A percentile compares a stretch with the other conserved stretches of the same genome.
Evolutionary conservation across 768 basidiomycete genomes (phyloP).

Genomic region (Psilocybe subaeruginosa): DNA sequence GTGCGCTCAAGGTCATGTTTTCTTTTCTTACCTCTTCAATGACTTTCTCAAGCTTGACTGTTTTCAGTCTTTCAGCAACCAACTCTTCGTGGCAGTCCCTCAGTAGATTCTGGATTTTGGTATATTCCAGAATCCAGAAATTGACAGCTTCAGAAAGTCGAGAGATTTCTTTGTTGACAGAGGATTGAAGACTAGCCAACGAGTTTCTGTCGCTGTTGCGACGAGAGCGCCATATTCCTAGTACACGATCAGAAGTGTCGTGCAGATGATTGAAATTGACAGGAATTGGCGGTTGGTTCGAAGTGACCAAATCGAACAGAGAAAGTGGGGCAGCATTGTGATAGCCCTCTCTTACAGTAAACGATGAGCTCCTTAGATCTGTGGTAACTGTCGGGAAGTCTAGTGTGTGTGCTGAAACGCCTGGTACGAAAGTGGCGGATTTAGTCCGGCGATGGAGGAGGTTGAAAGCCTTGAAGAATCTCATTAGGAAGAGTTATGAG

Average conservation of each 20-base stretch:
- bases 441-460: conserved; percentile 50
- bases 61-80: conserved; percentile 17
- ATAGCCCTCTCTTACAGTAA: not conserved
- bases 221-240: conserved; percentile 15
- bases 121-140: conserved; percentile 25
- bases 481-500: conserved; percentile 32
- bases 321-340: not conserved
- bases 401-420: conserved; percentile 12
- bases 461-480: conserved; percentile 46
- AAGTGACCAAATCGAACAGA: conserved; percentile 22
- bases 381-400: conserved; percentile 16
- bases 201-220: conserved; percentile 15
- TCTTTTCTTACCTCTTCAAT: conserved; percentile 18
- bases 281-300: conserved; percentile 11
- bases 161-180: conserved; percentile 16
- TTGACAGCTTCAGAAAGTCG: conserved; percentile 21
- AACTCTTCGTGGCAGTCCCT: conserved; percentile 22
- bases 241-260: conserved; percentile 4
- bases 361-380: conserved; percentile 7
- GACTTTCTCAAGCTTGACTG: conserved; percentile 20
- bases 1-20: conserved; percentile 19
- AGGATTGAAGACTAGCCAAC: conserved; percentile 10
- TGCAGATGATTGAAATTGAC: conserved; percentile 17
- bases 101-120: conserved; percentile 21
- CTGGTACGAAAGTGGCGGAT: conserved; percentile 43